Evolutionary conservation across 306 rosid genomes (phyloP).

Genomic region (Betula pendula): DNA sequence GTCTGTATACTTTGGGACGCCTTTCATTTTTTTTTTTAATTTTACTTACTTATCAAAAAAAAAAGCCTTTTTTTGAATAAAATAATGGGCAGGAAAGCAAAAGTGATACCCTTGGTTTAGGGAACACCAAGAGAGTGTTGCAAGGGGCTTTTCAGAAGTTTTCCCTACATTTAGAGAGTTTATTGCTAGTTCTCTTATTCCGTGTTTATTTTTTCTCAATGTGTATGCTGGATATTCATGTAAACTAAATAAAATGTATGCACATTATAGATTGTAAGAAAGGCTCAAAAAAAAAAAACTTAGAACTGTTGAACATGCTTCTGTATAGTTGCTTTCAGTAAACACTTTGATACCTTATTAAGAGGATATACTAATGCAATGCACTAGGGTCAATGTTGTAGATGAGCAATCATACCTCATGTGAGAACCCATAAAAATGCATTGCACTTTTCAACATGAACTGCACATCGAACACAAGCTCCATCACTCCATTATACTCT

Average conservation of each 20-base stretch:
- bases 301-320: background rate
- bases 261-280: background rate
- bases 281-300: background rate
- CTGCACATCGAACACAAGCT: slow-evolving; percentile 87
- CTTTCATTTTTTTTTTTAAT: too few relatives aligned
- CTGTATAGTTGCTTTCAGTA: background rate
- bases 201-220: background rate
- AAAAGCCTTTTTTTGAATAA: too few relatives aligned
- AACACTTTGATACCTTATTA: too few relatives aligned
- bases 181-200: slow-evolving; percentile 26
- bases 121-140: too few relatives aligned
- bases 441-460: slow-evolving; percentile 82
- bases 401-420: slow-evolving; percentile 65
- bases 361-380: slow-evolving; percentile 3
- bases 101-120: too few relatives aligned
- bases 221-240: slow-evolving; percentile 21
- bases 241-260: too few relatives aligned
- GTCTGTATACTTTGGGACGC: too few relatives aligned
- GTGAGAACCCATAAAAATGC: slow-evolving; percentile 72
- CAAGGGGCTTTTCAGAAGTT: too few relatives aligned
- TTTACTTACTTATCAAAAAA: too few relatives aligned
- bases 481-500: slow-evolving; percentile 83
- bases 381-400: slow-evolving; percentile 7
- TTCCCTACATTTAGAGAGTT: too few relatives aligned
- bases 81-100: too few relatives aligned